Evolutionary conservation across 768 basidiomycete genomes (phyloP), one percentile per base, ranked within the genome.

Genomic region (Lactarius sp.): DNA sequence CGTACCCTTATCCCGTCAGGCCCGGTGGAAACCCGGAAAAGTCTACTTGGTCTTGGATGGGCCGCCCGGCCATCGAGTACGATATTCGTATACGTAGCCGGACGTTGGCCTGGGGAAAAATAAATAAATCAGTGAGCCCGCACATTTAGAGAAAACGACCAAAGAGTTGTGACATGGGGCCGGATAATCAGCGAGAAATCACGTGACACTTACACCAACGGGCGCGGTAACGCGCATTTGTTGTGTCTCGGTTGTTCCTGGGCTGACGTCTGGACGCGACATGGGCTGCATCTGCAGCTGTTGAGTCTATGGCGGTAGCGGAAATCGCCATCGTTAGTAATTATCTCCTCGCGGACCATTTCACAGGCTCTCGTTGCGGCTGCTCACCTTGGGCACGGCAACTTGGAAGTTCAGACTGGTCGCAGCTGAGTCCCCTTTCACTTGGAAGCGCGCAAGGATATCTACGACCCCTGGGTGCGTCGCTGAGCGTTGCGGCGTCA

Each of bases 201-300:
- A 22, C 2, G 2, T 18, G 44, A 27, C 16, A 83, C 92, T 75
- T 71, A 95, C 94, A 41, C 94, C 94, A 8, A 81, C 80, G 3
- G 93, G 94, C 12, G 94, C 92, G 34, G 91, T 80, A 44, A 99
- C 85, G 10, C 94, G 84, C 90, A 99, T 89, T 72, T 96, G 93
- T 72, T 98, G 97, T 10, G 94, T 96, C 74, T 98, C 96, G 16
- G 84, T 82, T 9, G 85, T 77, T 1, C 94, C 92, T 0, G 92
- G 87, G 39, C 75, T 77, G 49, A 99, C 81, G 57, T 84, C 87
- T 12, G 87, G 80, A 73, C 87, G 94, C 6, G 94, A 94, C 90
- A 98, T 98, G 6, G 96, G 93, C 61, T 94, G 80, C 96, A 99
- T 99, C 74, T 98, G 95, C 60, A 99, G 75, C 73, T 97, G 94